phyloP scores from a whole-genome alignment of 73 alveolate genomes.

The Tetrahymena malaccensis region DNA sequence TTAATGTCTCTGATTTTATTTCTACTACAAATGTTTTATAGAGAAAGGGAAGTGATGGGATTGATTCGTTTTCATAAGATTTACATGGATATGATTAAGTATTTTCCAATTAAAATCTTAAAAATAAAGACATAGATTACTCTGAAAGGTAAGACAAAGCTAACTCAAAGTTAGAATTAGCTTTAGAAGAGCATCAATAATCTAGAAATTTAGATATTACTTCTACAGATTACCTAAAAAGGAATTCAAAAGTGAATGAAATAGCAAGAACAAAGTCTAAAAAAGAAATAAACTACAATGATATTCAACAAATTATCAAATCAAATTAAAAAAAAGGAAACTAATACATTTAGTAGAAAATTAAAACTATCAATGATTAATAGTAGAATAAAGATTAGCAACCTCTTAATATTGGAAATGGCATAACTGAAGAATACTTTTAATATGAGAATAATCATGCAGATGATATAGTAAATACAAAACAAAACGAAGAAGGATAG shows the following conservation, averaged over 20 bases:
- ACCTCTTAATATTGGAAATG: neutral
- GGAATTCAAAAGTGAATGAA: neutral
- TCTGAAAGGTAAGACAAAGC: neutral
- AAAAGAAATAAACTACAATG: neutral
- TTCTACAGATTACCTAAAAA: neutral
- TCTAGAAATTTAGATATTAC: neutral
- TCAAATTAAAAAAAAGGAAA: neutral
- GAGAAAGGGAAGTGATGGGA: neutral
- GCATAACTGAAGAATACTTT: neutral
- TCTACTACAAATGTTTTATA: neutral
- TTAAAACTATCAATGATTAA: neutral
- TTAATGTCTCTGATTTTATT: neutral
- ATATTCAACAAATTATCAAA: neutral
- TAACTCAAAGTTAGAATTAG: neutral
- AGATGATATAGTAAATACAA: neutral
- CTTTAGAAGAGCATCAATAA: neutral
- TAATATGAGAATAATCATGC: neutral
- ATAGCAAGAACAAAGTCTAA: neutral
- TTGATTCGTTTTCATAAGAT: neutral
- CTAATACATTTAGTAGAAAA: neutral
- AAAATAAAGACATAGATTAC: neutral
- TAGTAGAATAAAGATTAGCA: neutral
- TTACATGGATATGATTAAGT: neutral
- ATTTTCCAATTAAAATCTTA: neutral
- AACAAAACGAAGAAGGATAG: neutral